Base-by-base conservation (phyloP, 805 yeast genomes). In the Jamesozyma jinghongensis region DNA sequence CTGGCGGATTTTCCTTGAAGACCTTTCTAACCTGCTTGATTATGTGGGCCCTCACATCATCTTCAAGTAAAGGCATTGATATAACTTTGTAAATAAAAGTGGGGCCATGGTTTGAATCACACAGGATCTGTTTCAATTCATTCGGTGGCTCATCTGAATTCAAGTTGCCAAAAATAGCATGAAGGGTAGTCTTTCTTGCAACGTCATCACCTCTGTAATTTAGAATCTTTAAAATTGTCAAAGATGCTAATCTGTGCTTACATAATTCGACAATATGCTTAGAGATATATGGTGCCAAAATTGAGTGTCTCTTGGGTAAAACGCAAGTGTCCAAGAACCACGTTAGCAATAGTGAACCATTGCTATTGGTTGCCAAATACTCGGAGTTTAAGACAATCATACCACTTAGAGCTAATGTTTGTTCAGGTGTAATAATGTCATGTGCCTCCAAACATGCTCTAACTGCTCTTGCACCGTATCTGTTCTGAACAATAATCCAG, bases 391-490 rank as follows among this genome's bases (percentile, higher is more conserved):
- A 71, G 18, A 87, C 77, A 41, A 92, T 83, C 48, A 85, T 75
- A 1, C 85, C 78, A 6, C 95, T 80, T 6, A 90, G 71, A 35
- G 85, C 70, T 4, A 82, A 62, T 36, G 80, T 72, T 55, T 85
- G 92, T 53, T 80, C 90, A 17, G 65, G 63, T 8, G 80, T 69
- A 7, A 82, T 75, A 13, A 60, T 51, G 42, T 74, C 74, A 20
- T 78, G 77, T 37, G 88, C 79, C 63, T 92, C 98, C 39, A 92
- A 67, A 50, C 95, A 86, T 0, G 97, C 94, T 48, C 98, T 69
- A 44, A 90, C 80, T 17, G 97, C 95, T 49, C 98, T 73, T 0
- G 97, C 90, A 33, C 98, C 98, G 61, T 85, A 92, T 54, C 97
- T 72, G 45, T 90, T 94, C 51, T 77, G 84, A 34, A 92, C 80